Base-by-base conservation (phyloP, 2,329 filamentous ascomycete species). In the Colletotrichum spaethianum region DNA sequence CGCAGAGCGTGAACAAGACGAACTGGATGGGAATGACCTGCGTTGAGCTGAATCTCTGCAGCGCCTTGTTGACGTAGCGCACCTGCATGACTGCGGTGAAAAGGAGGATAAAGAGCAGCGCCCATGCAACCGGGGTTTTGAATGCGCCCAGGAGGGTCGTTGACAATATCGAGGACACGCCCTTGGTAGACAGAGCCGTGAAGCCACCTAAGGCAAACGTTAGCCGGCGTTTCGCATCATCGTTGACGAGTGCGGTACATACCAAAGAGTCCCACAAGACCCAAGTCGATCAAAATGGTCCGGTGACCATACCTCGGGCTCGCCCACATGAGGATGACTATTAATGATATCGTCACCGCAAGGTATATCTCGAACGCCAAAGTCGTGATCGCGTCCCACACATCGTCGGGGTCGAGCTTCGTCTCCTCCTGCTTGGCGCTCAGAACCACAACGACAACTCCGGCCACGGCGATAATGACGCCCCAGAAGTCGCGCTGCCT, bases 1-100 rank as follows among this genome's bases (percentile, higher is more conserved):
- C 96, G 7, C 94, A 97, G 9, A 99, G 87, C 0, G 96, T 99
- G 81, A 99, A 99, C 74, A 97, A 90, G 61, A 99, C 96, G 77
- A 99, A 99, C 79, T 99, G 96, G 18, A 96, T 96, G 0, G 96
- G 96, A 74, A 99, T 99, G 76, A 99, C 96, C 80, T 98, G 95
- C 0, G 96, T 99, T 8, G 96, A 98, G 81, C 98, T 94, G 84
- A 98, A 99, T 57, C 94, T 91, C 80, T 98, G 95, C 63, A 99
- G 86, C 1, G 89, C 88, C 75, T 89, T 93, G 84, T 98, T 99
- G 80, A 99, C 90, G 80, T 98, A 99, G 79, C 94, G 96, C 77
- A 99, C 96, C 83, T 99, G 96, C 93, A 98, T 95, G 72, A 99
- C 86, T 8, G 96, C 96, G 1, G 96, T 98, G 56, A 86, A 89